Evolutionary conservation across 176 grass and related monocot species (phyloP), one percentile per base, ranked within the genome.

Genomic region (Rhynchospora tenuis): DNA sequence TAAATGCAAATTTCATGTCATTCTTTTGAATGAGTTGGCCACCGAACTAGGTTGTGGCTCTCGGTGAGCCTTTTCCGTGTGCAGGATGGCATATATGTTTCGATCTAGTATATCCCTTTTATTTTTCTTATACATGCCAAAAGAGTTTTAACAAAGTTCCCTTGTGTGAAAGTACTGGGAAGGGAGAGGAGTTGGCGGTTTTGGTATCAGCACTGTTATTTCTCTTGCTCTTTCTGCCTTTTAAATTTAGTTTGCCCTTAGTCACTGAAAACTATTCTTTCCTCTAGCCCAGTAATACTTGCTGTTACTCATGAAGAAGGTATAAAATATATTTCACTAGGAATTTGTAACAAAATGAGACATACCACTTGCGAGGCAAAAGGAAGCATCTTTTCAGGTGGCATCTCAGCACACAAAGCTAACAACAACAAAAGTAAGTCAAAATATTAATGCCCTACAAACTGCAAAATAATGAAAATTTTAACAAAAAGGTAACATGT

Each of bases 351-450:
- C 9, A n/a, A 31, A 55, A 77, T 15, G 47, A 42, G 10, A 9
- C 80, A 79, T 89, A 95, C 93, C 86, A 95, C 93, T 90, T 85
- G 88, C 2, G 90, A 89, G 29, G 92, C 95, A 47, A 98, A 98
- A 46, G 90, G 90, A 47, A 98, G 62, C 92, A 98, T 94, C 90
- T 89, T 94, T 75, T 94, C 92, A 27, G 88, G 82, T 70, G 90
- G 56, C 86, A 94, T 91, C 59, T 82, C 74, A 0, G 89, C 90
- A 74, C 95, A 94, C 82, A 94, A 72, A 84, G 85, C 92, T 98
- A 77, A 87, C 44, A 44, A 79, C n/a, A 74, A 11, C 52, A 7
- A 67, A 60, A 50, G 24, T 10, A 78, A 64, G 79, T 38, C 55
- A 77, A 38, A 70, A 73, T 29, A 82, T 66, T 27, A 82, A 51